Evolutionary conservation across 306 rosid genomes (phyloP), one percentile per base, ranked within the genome.

Genomic region (Prunus campanulata): DNA sequence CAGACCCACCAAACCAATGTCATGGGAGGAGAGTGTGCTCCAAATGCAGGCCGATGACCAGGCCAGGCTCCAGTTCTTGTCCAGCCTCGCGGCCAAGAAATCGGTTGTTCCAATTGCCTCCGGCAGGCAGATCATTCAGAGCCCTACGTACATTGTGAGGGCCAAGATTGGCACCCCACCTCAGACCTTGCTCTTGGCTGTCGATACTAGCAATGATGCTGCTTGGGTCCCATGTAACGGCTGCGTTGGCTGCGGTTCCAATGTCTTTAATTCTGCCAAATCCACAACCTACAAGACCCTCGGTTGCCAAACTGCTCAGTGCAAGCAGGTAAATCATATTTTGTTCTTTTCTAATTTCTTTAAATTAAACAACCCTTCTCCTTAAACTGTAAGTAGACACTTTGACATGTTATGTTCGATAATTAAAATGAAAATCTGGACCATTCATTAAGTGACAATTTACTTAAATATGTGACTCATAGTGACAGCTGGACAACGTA

Each of bases 181-280:
- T 51, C 99, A 92, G 82, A 92, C 87, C 13, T 48, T 95, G 72
- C 92, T 95, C 19, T 0, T 95, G 86, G 97, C 99, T 55, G 70
- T 95, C 70, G 99, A 95, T 27, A 95, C 97, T 2, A 92, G 92
- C 83, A 95, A 73, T 59, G 99, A 95, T 78, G 91, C 86, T 52
- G 97, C 97, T 1, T 95, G 97, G 99, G 54, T 92, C 10, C 99
- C 99, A 57, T 95, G 97, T 30, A 47, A 74, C 11, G 96, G 89
- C 46, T 95, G 99, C 68, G 60, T 83, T 19, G 99, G 99, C 39
- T 95, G 99, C 78, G 76, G 93, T 0, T 59, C 87, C 2, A 67
- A 72, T 5, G 75, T 75, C 10, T 95, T 90, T 63, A 49, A 88
- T 30, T 84, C 96, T 13, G 25, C 27, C 19, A 77, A 82, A 73